These are phyloP conservation scores for Neurospora sp. DNA, from an alignment of 495 filamentous ascomycete species.

Conservation along the genomic window DNA sequence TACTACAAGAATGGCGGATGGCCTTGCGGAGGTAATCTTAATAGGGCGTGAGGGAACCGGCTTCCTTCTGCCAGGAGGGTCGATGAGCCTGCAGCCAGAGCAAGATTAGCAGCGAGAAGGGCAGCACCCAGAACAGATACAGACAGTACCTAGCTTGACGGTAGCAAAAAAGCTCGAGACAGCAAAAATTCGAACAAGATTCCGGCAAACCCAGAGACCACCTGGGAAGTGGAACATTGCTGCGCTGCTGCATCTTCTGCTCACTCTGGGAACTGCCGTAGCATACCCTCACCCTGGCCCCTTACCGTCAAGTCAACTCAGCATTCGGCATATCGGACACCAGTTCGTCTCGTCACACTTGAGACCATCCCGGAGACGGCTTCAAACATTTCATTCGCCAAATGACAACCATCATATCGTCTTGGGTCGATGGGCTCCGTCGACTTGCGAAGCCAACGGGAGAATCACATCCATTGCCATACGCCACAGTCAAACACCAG, in stretches of 20 bases:
- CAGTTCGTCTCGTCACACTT: not conserved
- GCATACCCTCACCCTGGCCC: slow-evolving; percentile 9
- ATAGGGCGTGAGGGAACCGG: slow-evolving; percentile 23
- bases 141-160: slow-evolving; percentile 47
- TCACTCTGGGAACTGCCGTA: slow-evolving; percentile 24
- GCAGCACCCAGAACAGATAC: slow-evolving; percentile 22
- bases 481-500: not conserved
- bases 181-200: slow-evolving; percentile 31
- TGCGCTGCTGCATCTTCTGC: slow-evolving; percentile 26
- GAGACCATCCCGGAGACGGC: not conserved
- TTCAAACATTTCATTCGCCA: not conserved
- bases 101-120: slow-evolving; percentile 43
- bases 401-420: not conserved
- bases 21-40: slow-evolving; percentile 39
- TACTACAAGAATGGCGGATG: slow-evolving; percentile 19
- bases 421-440: not conserved
- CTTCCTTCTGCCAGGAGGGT: slow-evolving; percentile 9
- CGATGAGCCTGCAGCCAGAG: slow-evolving; percentile 10
- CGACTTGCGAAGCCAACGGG: not conserved
- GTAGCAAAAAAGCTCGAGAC: slow-evolving; percentile 47
- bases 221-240: slow-evolving; percentile 13
- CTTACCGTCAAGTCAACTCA: not conserved
- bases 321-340: not conserved
- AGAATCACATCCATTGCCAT: not conserved
- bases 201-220: slow-evolving; percentile 20